Evolutionary conservation across 371 early-diverging fungal genomes (phyloP), one percentile per base, ranked within the genome.

Genomic region (Synchytrium microbalum): DNA sequence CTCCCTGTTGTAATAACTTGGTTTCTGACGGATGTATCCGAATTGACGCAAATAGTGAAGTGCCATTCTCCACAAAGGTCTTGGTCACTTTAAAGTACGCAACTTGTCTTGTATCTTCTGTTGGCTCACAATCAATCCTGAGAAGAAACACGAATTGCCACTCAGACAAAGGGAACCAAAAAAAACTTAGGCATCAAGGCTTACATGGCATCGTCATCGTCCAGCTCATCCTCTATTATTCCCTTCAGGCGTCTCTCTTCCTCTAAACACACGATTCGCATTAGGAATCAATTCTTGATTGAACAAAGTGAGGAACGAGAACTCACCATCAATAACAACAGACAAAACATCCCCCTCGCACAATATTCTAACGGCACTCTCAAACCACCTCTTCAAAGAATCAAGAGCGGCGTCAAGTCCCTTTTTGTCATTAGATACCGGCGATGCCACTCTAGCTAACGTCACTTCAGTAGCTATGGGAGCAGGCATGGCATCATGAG

Each of bases 391-490:
- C 65, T 84, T 83, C 27, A 90, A 68, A 1, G 84, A 84, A 27
- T 83, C 83, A 26, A 89, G 66, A 33, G 82, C 79, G 1, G 80
- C 78, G 0, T 76, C 71, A 65, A 91, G 86, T 2, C 88, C 58
- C 8, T 81, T 76, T 63, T 84, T 86, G 64, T 90, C 87, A 63
- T 85, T 86, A 0, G 88, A 85, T 2, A 82, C 64, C 1, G 88
- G 86, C 2, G 90, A 87, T 0, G 92, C 87, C 1, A 92, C 77
- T 10, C 92, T 80, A 5, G 91, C 85, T 25, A 92, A 78, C 1
- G 79, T 84, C 3, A 92, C 80, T 5, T 86, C 84, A 31, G 29
- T 14, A 16, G 74, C 74, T 1, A 38, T 32, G 10, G 71, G 67
- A 23, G 46, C 28, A n/a, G 5, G 56, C 24, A 64, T 31, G 8